Conservation (phyloP, 148 eudicot species). For the Fallopia convolvulus region DNA sequence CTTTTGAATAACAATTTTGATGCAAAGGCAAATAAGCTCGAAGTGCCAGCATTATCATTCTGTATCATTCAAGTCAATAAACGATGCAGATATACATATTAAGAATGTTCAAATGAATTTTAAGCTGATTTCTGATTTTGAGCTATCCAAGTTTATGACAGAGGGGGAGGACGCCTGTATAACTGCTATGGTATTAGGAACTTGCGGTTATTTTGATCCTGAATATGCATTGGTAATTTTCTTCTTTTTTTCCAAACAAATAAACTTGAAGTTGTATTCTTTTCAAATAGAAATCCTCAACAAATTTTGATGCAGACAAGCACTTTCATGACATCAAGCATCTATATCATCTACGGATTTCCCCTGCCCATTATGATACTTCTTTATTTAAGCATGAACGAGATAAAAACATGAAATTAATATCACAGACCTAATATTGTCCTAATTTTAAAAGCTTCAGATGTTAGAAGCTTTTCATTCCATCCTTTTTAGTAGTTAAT, state of each 20-base stretch:
- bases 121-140: constrained; percentile 84
- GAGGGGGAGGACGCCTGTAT: constrained; percentile 70
- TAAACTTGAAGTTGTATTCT: constrained; percentile 1
- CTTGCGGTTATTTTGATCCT: constrained; percentile 92
- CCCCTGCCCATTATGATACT: background rate
- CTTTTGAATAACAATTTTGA: constrained; percentile 64
- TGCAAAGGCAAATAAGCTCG: constrained; percentile 52
- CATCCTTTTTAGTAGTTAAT: background rate
- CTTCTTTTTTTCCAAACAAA: constrained; percentile 1
- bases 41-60: background rate
- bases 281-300: background rate
- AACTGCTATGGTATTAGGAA: constrained; percentile 83
- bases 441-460: background rate
- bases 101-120: background rate
- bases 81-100: background rate
- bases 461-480: background rate
- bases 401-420: background rate
- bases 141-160: constrained; percentile 87
- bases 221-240: constrained; percentile 80
- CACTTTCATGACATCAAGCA: background rate
- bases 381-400: background rate
- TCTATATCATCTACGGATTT: background rate
- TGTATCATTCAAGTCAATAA: background rate
- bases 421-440: background rate
- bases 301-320: background rate